Evolutionary conservation across 2,329 filamentous ascomycete species (phyloP).

Genomic region (Coleophoma crateriformis): DNA sequence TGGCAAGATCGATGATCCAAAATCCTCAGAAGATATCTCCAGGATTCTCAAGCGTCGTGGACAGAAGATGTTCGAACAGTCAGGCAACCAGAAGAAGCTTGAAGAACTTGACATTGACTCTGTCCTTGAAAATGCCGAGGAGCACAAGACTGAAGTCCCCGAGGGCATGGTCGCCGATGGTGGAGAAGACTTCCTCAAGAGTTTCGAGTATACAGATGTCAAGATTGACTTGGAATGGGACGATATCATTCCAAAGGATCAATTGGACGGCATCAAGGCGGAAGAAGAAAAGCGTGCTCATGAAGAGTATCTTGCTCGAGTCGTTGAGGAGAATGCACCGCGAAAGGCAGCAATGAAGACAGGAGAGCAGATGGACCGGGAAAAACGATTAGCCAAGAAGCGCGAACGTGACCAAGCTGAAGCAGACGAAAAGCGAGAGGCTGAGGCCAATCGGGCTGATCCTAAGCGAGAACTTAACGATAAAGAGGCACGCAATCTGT

Average conservation of each 20-base stretch:
- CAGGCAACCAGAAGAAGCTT: constrained; percentile 90
- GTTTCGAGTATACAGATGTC: constrained; percentile 91
- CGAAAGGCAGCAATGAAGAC: constrained; percentile 64
- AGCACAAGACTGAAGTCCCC: constrained; percentile 93
- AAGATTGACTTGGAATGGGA: constrained; percentile 98
- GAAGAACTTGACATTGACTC: constrained; percentile 98
- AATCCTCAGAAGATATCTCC: constrained; percentile 90
- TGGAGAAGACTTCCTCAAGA: constrained; percentile 90
- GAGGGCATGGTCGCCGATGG: constrained; percentile 93
- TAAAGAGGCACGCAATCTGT: constrained; percentile 88
- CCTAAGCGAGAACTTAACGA: constrained; percentile 86
- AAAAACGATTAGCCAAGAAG: constrained; percentile 61
- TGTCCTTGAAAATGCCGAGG: constrained; percentile 92
- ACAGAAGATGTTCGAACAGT: constrained; percentile 99
- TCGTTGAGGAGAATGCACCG: constrained; percentile 81
- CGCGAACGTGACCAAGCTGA: constrained; percentile 59
- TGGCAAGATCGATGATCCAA: constrained; percentile 73
- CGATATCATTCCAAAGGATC: constrained; percentile 92
- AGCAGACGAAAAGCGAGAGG: constrained; percentile 57
- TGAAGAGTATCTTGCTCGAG: constrained; percentile 73
- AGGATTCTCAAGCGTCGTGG: constrained; percentile 94
- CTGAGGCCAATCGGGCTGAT: constrained; percentile 70
- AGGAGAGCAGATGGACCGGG: constrained; percentile 52
- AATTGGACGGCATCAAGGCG: constrained; percentile 82
- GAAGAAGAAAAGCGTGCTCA: constrained; percentile 83